Conservation (phyloP, 2,329 filamentous ascomycete genomes). For the Cytospora mali region DNA sequence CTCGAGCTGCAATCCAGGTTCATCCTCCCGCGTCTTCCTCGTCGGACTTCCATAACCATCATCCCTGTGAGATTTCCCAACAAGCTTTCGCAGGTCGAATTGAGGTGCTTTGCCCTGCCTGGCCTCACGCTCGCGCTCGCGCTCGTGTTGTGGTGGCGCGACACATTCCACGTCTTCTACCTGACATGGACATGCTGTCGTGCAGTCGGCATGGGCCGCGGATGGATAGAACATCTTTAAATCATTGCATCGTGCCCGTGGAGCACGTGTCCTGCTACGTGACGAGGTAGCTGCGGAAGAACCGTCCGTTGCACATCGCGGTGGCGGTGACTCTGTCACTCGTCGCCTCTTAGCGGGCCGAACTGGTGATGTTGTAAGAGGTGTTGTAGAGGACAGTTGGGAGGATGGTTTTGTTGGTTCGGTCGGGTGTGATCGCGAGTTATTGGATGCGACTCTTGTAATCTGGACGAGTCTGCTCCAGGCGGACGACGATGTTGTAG, state of each 20-base stretch:
- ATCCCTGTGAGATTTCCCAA: background rate
- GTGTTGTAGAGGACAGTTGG: background rate
- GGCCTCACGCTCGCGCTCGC: too few species aligned
- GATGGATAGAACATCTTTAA: background rate
- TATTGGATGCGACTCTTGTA: slow-evolving; percentile 22
- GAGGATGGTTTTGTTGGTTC: slow-evolving; percentile 14
- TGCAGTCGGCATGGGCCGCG: background rate
- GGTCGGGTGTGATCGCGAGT: slow-evolving; percentile 4
- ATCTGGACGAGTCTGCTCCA: slow-evolving; percentile 25
- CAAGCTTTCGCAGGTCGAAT: background rate
- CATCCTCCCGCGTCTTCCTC: background rate
- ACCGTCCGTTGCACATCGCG: background rate
- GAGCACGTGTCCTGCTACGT: background rate
- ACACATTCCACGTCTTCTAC: slow-evolving; percentile 19
- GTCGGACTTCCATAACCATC: background rate
- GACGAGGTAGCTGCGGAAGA: background rate
- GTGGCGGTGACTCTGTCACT: slow-evolving; percentile 1
- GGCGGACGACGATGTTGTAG: slow-evolving; percentile 12
- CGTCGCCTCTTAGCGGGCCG: slow-evolving; percentile 13
- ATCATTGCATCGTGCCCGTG: background rate
- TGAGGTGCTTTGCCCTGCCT: background rate
- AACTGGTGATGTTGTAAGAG: background rate
- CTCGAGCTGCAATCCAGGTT: background rate
- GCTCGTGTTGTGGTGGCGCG: background rate
- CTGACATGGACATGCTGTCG: slow-evolving; percentile 16